These are phyloP conservation scores for Penicillium waksmanii DNA, from an alignment of 495 filamentous ascomycete species.

Conservation along the genomic window DNA sequence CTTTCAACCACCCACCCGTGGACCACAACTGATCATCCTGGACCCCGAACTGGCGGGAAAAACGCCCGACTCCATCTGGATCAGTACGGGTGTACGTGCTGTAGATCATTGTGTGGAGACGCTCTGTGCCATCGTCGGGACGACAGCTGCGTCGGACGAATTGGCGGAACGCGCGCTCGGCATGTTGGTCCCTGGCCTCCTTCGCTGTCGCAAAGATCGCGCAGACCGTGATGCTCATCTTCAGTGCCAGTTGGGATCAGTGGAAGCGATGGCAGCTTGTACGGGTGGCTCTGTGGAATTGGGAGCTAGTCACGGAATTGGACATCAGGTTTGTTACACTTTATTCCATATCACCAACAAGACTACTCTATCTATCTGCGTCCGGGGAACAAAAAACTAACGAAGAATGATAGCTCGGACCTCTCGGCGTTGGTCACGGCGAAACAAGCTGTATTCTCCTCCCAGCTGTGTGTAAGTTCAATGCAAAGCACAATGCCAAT, in stretches of 20 bases:
- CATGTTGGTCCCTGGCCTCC: constrained; percentile 53
- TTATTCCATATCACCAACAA: too few species aligned
- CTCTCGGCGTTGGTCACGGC: constrained; percentile 65
- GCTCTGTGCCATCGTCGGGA: constrained; percentile 48
- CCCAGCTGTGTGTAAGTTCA: constrained; percentile 64
- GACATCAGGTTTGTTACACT: constrained; percentile 55
- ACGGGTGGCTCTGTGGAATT: constrained; percentile 48
- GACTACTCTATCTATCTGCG: too few species aligned
- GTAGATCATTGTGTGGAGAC: constrained; percentile 70
- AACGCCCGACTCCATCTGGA: constrained; percentile 63
- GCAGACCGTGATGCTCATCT: constrained; percentile 52
- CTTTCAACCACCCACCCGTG: constrained; percentile 50
- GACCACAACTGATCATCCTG: constrained; percentile 59
- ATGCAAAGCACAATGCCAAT: constrained; percentile 53
- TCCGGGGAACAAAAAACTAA: not conserved
- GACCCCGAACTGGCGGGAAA: constrained; percentile 58
- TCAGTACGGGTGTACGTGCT: constrained; percentile 62
- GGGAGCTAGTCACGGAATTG: constrained; percentile 68
- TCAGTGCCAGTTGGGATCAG: constrained; percentile 57
- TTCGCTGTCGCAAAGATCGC: constrained; percentile 50
- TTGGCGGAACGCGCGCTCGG: constrained; percentile 48
- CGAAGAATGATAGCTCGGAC: constrained; percentile 49
- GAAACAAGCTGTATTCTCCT: constrained; percentile 69
- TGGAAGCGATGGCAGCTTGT: constrained; percentile 58
- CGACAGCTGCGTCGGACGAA: constrained; percentile 43